Evolutionary conservation across 305 asterid genomes (phyloP).

Genomic region (Solanum aculeatissimum): DNA sequence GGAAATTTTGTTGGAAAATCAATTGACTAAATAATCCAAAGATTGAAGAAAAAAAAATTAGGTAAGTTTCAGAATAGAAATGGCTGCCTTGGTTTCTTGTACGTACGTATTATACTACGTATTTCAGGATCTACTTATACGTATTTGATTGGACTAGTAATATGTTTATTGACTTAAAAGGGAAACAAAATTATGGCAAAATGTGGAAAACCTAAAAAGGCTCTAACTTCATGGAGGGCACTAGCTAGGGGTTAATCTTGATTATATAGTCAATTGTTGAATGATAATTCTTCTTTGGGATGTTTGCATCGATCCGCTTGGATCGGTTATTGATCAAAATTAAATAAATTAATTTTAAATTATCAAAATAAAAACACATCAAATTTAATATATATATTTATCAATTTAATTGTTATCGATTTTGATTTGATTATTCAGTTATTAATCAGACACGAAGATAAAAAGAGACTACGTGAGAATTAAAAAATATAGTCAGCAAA

Average conservation of each 20-base stretch:
- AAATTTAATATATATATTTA: too few relatives aligned
- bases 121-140: too few relatives aligned
- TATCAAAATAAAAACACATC: too few relatives aligned
- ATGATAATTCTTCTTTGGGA: too few relatives aligned
- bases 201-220: constrained; percentile 9
- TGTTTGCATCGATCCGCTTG: fast-evolving
- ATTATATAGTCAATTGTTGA: background rate
- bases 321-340: too few relatives aligned
- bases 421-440: too few relatives aligned
- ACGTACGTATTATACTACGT: background rate
- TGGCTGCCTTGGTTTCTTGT: constrained; percentile 17
- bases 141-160: too few relatives aligned
- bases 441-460: too few relatives aligned
- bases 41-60: background rate
- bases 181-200: constrained; percentile 10
- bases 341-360: too few relatives aligned
- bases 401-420: too few relatives aligned
- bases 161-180: constrained; percentile 14
- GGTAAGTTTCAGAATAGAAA: background rate
- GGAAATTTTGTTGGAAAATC: background rate
- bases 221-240: background rate
- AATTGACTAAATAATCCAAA: background rate
- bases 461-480: too few relatives aligned
- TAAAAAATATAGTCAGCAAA: too few relatives aligned
- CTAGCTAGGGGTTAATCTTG: background rate